A percentile compares a stretch with the other conserved stretches of the same genome.
Evolutionary conservation across 768 basidiomycete genomes (phyloP).

Genomic region (Mycena latifolia): DNA sequence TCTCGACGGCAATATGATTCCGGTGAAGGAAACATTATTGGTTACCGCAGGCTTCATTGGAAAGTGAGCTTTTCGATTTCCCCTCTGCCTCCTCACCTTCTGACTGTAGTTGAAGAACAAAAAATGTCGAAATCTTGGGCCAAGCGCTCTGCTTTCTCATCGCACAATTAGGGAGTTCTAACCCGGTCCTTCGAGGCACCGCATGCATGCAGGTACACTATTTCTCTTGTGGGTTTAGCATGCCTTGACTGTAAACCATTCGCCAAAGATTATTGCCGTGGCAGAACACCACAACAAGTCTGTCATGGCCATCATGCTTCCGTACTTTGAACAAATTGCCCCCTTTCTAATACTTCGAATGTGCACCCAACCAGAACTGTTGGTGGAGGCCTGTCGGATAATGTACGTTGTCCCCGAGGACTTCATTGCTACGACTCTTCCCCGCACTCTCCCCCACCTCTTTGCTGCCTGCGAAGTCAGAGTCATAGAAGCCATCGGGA

Average conservation of each 20-base stretch:
- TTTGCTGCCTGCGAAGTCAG: constrained; percentile 71
- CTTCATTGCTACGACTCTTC: constrained; percentile 75
- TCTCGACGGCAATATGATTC: constrained; percentile 59
- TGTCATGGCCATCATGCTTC: constrained; percentile 75
- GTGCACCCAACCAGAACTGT: constrained; percentile 66
- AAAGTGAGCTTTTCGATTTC: constrained; percentile 49
- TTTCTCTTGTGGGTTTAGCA: not conserved
- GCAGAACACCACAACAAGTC: constrained; percentile 70
- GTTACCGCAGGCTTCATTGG: constrained; percentile 71
- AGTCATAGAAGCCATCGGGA: constrained; percentile 73
- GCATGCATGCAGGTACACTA: constrained; percentile 74
- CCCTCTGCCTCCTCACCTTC: not conserved
- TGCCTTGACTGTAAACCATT: constrained; percentile 26
- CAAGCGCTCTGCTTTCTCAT: constrained; percentile 73
- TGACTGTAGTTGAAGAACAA: constrained; percentile 50
- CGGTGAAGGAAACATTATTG: constrained; percentile 73
- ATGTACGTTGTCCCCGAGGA: constrained; percentile 66
- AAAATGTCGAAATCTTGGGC: constrained; percentile 65
- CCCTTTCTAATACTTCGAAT: constrained; percentile 73
- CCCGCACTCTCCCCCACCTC: constrained; percentile 75
- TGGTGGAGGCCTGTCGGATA: constrained; percentile 78
- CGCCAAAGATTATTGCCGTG: constrained; percentile 68
- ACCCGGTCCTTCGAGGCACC: constrained; percentile 76
- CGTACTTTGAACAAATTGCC: constrained; percentile 76
- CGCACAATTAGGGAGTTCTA: constrained; percentile 74